A percentile compares a stretch with the other conserved stretches of the same genome.
Conservation (phyloP, 2,329 filamentous ascomycete genomes). For the Leptographium lundbergii region DNA sequence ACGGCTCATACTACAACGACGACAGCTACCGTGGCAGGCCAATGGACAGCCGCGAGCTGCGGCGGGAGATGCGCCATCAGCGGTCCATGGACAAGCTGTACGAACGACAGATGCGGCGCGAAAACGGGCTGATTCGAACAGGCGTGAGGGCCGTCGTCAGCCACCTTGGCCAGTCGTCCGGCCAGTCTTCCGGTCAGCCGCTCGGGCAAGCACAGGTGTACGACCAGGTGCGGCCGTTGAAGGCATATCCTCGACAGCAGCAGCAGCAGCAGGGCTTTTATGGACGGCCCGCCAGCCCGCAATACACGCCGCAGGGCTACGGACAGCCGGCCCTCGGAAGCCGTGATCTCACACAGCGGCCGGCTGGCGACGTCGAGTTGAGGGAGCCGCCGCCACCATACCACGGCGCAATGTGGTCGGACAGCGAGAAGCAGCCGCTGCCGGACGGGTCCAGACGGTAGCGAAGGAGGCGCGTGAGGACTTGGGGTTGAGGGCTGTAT, state of each 20-base stretch:
- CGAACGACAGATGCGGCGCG: neutral
- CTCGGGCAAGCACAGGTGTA: neutral
- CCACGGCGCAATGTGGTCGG: neutral
- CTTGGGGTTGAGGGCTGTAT: neutral
- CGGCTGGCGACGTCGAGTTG: neutral
- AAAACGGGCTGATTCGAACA: neutral
- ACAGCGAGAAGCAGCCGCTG: neutral
- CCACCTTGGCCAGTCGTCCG: neutral
- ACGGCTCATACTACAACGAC: neutral
- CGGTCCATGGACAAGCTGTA: neutral
- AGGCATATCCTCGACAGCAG: neutral
- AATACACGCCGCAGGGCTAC: neutral
- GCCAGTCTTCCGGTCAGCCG: neutral
- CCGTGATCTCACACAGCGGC: neutral
- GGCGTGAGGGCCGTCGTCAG: neutral
- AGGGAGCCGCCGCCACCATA: neutral
- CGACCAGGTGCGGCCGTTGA: neutral
- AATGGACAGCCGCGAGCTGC: neutral
- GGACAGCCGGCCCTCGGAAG: neutral
- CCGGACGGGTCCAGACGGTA: neutral
- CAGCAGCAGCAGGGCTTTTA: neutral
- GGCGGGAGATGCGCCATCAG: neutral
- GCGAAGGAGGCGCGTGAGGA: neutral
- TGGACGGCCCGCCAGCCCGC: no score
- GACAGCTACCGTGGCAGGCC: neutral